Base-by-base conservation (phyloP, 768 basidiomycete genomes). In the Boletellus emodensis region DNA sequence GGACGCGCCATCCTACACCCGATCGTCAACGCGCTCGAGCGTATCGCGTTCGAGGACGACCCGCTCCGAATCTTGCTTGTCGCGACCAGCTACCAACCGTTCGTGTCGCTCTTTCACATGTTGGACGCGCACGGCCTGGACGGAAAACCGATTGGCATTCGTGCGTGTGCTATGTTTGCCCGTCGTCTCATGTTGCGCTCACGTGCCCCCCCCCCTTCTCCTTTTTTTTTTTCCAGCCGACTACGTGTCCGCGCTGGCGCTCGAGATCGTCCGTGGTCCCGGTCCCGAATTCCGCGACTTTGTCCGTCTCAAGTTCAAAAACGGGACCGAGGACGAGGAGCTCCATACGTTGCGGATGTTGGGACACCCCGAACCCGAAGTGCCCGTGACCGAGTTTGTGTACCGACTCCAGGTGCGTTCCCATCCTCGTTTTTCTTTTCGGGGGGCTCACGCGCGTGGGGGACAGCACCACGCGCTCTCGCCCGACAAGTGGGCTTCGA, bases 31-130 rank as follows among this genome's bases (percentile, higher is more conserved):
- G 79, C 88, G 24, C 78, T 94, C 44, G 80, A 89, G 63, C 83
- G 81, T 52, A 85, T 94, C 67, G 80, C 84, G 15, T 87, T 84
- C 72, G 82, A 84, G 51, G 81, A 78, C 52, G 85, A 89, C 70
- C 84, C 87, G 33, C 79, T 93, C 45, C 84, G 87, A 59, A 75
- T 94, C 65, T 73, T 86, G 66, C 71, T 91, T 53, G 74, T 89
- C 55, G 81, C 86, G 71, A 83, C 84, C 9, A 87, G 87, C 49
- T 93, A 92, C 72, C 90, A 92, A 67, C 84, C 90, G 6, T 89
- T 93, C 77, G 81, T 91, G 60, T 90, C 88, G 9, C 76, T 93
- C 62, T 86, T 94, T 78, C 80, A 82, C 60, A 81, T 87, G 71
- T 78, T 87, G 35, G 83, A 81, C 33, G 72, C 84, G 48, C 60